A percentile compares a stretch with the other conserved stretches of the same genome.
These are phyloP conservation scores for Gastrodia elata DNA, from an alignment of 106 monocot species.

Conservation along the genomic window DNA sequence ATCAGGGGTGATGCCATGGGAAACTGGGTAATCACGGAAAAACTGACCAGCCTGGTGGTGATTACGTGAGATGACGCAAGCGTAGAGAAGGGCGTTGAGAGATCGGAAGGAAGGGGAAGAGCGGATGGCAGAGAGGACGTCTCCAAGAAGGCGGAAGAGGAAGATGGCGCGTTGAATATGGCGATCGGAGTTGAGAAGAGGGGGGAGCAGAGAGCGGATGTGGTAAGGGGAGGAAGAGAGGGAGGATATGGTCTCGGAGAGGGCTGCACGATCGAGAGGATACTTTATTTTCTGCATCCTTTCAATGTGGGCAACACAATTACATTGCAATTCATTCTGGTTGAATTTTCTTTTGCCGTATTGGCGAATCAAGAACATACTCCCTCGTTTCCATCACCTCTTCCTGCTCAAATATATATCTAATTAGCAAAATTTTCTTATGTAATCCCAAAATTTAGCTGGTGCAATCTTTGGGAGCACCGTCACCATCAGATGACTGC, in stretches of 20 bases:
- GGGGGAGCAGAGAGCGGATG: slow-evolving; percentile 29
- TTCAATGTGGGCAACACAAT: too few species aligned
- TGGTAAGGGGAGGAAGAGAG: slow-evolving; percentile 20
- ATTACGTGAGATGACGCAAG: slow-evolving; percentile 30
- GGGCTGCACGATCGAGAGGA: slow-evolving; percentile 26
- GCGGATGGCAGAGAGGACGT: slow-evolving; percentile 26
- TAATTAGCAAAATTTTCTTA: too few species aligned
- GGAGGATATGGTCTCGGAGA: slow-evolving; percentile 24
- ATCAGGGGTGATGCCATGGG: slow-evolving; percentile 22
- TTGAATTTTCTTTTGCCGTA: too few species aligned
- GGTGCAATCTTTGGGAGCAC: too few species aligned
- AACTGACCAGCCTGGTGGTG: slow-evolving; percentile 12
- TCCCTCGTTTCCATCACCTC: too few species aligned
- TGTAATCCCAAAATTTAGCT: too few species aligned
- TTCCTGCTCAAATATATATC: too few species aligned
- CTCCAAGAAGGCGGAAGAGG: slow-evolving; percentile 39
- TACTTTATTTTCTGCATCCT: too few species aligned
- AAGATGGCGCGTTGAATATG: slow-evolving; percentile 23
- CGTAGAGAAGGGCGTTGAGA: slow-evolving; percentile 47
- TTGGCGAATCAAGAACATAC: too few species aligned
- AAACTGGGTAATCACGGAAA: slow-evolving; percentile 22
- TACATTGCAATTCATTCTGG: too few species aligned
- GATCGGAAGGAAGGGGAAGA: slow-evolving; percentile 5
- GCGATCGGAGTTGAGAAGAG: slow-evolving; percentile 9
- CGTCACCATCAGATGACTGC: too few species aligned